Base-by-base conservation (phyloP, 192 early-diverging fungal genomes). In the Diversispora eburnea region DNA sequence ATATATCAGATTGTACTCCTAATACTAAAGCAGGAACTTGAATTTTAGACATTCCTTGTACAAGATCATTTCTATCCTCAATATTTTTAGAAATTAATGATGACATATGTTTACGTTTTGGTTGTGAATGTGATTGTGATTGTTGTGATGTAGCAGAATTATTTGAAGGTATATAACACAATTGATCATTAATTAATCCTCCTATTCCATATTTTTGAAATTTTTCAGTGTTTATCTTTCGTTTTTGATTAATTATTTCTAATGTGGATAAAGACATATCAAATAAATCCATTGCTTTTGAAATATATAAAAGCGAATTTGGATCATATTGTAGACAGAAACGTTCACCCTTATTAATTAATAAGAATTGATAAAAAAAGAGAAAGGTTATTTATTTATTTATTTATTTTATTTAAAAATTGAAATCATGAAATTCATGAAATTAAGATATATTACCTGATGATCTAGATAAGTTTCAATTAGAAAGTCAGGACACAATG, bases 251-350 rank as follows among this genome's bases (percentile, higher is more conserved):
- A 2, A 90, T 78, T 22, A 76, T 75, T 45, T 76, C 71, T 3
- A 82, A 77, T 22, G 81, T 77, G 7, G 88, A 87, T 1, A 75
- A 75, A 43, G 90, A 91, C 82, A 99, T 91, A 77, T 99, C 95
- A 85, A 99, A 99, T 90, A 99, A 87, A 73, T 99, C 97, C 97
- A 99, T 98, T 52, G 97, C 92, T 77, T 97, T 96, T 65, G 93
- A 95, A 20, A 98, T 87, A 76, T 97, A 98, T 13, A 99, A 75
- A 17, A 96, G 80, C 6, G 94, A 96, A 76, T 97, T 97, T 55
- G 95, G 84, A 77, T 98, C 97, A 80, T 97, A 99, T 79, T 94
- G 88, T 70, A 94, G 73, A 70, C 92, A 95, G 78, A 95, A 98
- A 42, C 89, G 83, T 77, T 98, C 95, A 64, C 96, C 95, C 84